Base-by-base conservation (phyloP, 352 stramenopile species). In the Phytopythium boreale region DNA sequence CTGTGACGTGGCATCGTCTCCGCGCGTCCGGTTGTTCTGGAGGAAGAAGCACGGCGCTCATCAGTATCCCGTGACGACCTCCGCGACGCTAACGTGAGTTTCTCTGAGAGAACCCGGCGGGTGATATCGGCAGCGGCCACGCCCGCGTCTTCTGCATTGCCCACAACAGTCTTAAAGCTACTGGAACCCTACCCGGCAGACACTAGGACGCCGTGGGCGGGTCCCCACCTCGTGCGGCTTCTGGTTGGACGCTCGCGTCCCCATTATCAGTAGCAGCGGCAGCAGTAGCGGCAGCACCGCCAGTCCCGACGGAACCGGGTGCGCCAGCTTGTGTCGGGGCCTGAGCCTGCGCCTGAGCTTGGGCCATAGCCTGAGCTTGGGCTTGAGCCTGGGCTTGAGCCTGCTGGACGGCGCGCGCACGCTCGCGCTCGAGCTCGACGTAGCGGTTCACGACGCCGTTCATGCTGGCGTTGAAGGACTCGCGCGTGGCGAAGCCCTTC, bases 401-500 rank as follows among this genome's bases (percentile, higher is more conserved):
- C 68, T 64, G 47, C 41, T 72, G 69, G 61, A 71, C 63, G 61
- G 76, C 55, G n/a, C 72, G 72, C n/a, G 61, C 67, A 56, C 75
- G 67, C 47, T 80, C 70, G 2, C 53, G 53, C 31, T 59, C 53
- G 37, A 44, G 8, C 55, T 49, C 59, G 11, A 74, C 76, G 26
- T 71, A 80, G 31, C 68, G 68, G 4, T 77, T 64, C 26, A 75
- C 72, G 46, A 80, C 67, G 37, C 71, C 55, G 15, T 63, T 61
- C 70, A 80, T 77, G 56, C 75, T 63, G 2, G 62, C 52, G 43
- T 77, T 69, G 34, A 88, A 79, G n/a, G 75, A 70, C 50, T 89
- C 80, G 1, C 69, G 79, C 7, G 67, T 79, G n/a, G 75, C 71
- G 58, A 92, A 92, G 5, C 81, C 81, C 2, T 71, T 69, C 26